Evolutionary conservation across 2,329 filamentous ascomycete species (phyloP), one percentile per base, ranked within the genome.

Genomic region (Rhynchosporium graminicola): DNA sequence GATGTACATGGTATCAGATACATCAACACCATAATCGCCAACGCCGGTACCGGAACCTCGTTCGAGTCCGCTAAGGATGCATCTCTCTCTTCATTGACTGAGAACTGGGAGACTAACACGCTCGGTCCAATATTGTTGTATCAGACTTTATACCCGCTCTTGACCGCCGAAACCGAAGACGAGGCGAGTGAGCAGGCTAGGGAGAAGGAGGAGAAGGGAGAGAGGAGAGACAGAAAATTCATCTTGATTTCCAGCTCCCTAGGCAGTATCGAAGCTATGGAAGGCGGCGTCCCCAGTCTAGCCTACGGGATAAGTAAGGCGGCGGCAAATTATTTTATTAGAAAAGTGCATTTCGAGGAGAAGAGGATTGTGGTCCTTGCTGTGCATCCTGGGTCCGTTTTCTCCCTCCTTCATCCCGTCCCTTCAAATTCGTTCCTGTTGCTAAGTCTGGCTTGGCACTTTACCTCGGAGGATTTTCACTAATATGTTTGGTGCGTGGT

Each of bases 1-100:
- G 5, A 50, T 3, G 6, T 26, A 0, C 28, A 65, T 20, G 74
- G 74, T 2, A 78, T 84, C 59, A 66, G 70, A 5, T 70, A 75
- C 36, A 69, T 85, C 2, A 79, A 85, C 65, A 70, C 80, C 9
- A 73, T 85, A 2, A 78, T 85, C 57, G 77, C 80, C 38, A 84
- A 84, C 66, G 81, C 82, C 0, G 82, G 77, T 9, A 74, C 78
- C 3, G 71, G 71, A 2, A 66, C 71, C 1, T 50, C 65, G 4
- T 79, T 70, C 57, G 71, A 73, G 0, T 33, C 61, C 9, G 64
- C 67, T 0, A 71, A 77, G 1, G 62, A 68, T 1, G 75, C 77
- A 10, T 68, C 72, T 10, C 68, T 76, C 12, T 72, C 73, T 4
- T 75, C 77, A 10, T 59, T 83, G 33, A 45, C 65, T 3, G 66